Conservation (phyloP, 2,329 filamentous ascomycete species). For the Trichophyton simii region DNA sequence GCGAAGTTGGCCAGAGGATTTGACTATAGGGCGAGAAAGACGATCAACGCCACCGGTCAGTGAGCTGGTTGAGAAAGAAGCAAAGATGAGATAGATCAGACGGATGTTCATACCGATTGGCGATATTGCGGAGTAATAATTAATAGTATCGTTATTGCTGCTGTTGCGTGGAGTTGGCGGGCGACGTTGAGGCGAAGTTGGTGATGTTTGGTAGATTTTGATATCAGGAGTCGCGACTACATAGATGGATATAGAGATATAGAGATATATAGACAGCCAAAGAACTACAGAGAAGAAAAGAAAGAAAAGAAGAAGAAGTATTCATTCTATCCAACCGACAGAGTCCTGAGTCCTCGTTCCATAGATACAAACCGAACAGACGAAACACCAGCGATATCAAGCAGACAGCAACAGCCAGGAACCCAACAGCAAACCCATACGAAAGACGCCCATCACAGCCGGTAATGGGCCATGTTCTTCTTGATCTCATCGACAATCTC, state of each 20-base stretch:
- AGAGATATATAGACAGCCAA: neutral
- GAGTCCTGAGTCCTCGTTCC: neutral
- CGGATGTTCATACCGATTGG: neutral
- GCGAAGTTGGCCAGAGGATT: neutral
- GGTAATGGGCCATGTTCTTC: slow-evolving; percentile 42
- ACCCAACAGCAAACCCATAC: neutral
- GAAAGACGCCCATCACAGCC: slow-evolving; percentile 7
- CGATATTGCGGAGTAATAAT: neutral
- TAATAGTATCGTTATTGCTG: no score
- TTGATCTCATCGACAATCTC: slow-evolving; percentile 54
- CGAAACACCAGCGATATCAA: neutral
- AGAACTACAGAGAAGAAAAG: neutral
- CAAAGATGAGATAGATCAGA: neutral
- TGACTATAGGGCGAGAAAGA: neutral
- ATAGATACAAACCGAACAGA: neutral
- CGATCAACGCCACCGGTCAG: neutral
- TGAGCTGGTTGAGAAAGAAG: no score
- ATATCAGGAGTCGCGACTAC: neutral
- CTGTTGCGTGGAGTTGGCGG: no score
- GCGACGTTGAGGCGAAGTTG: neutral
- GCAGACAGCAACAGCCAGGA: neutral
- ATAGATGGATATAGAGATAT: neutral
- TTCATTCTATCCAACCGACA: neutral
- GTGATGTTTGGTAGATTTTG: no score
- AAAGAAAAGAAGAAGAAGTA: neutral